A percentile compares a stretch with the other conserved stretches of the same genome.
phyloP scores from a whole-genome alignment of 352 stramenopile genomes.

The Globisporangium barbulae region DNA sequence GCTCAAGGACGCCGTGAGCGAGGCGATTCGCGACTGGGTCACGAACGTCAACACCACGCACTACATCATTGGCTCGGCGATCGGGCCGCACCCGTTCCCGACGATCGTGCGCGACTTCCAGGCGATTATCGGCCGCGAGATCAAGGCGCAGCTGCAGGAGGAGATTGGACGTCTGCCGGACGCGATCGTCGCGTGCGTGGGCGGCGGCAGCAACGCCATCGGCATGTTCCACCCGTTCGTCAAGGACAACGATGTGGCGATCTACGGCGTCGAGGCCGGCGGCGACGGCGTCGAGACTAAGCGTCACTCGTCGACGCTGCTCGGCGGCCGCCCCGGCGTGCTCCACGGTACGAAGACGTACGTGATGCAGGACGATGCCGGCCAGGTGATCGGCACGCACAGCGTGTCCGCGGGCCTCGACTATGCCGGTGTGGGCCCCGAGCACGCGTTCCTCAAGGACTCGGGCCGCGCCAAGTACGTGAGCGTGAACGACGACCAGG shows the following conservation, averaged over 20 bases:
- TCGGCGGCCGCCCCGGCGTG: constrained; percentile 92
- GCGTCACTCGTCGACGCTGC: constrained; percentile 94
- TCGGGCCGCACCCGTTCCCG: constrained; percentile 97
- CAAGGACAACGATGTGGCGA: constrained; percentile 89
- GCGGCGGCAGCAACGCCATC: constrained; percentile 98
- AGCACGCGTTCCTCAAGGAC: constrained; percentile 97
- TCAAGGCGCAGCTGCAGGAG: constrained; percentile 92
- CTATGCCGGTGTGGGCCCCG: constrained; percentile 96
- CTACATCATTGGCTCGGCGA: constrained; percentile 98
- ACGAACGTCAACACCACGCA: constrained; percentile 98
- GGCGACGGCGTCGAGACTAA: constrained; percentile 89
- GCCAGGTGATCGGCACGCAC: constrained; percentile 96
- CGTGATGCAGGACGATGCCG: constrained; percentile 94
- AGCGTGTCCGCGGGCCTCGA: constrained; percentile 96
- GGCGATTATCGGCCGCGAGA: constrained; percentile 93
- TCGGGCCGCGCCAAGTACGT: constrained; percentile 94
- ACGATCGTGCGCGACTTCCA: constrained; percentile 99
- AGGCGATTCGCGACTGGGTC: constrained; percentile 98
- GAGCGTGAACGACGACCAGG: constrained; percentile 95
- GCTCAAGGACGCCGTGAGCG: constrained; percentile 99
- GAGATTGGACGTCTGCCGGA: constrained; percentile 95
- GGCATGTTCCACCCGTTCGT: constrained; percentile 98
- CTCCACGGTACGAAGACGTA: constrained; percentile 98
- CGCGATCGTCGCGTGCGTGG: constrained; percentile 96
- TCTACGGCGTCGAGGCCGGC: constrained; percentile 96